Conservation (phyloP, 148 eudicot species). For the Vaccinium darrowii region DNA sequence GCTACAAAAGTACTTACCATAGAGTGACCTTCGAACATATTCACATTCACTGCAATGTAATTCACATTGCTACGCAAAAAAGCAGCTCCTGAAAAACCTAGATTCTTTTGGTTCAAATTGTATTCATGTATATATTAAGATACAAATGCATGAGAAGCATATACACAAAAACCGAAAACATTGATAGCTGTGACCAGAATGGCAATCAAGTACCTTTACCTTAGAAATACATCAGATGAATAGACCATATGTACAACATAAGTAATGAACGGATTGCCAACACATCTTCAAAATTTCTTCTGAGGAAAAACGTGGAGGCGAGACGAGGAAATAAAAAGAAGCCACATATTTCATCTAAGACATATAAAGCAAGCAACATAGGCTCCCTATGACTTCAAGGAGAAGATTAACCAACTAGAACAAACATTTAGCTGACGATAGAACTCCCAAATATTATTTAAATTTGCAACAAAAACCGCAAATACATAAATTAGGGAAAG, state of each 20-base stretch:
- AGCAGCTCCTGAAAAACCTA: neutral
- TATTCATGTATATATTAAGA: neutral
- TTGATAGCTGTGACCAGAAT: no score
- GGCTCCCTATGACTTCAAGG: neutral
- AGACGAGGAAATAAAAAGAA: no score
- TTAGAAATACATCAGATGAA: neutral
- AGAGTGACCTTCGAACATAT: neutral
- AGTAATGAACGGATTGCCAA: neutral
- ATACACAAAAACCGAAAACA: neutral
- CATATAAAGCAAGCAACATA: no score
- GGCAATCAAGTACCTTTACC: neutral
- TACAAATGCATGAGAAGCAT: neutral
- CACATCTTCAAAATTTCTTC: neutral
- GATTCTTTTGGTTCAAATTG: neutral
- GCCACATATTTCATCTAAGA: no score
- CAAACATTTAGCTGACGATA: neutral
- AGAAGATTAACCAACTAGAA: neutral
- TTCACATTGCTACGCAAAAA: neutral
- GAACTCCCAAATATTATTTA: neutral
- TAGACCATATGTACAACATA: neutral
- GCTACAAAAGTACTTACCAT: neutral
- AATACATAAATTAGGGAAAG: neutral
- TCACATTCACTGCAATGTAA: neutral
- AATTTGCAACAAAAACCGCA: neutral
- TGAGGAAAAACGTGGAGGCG: no score